Evolutionary conservation across 768 basidiomycete genomes (phyloP), one percentile per base, ranked within the genome.

Genomic region (Podaxis mareebaensis): DNA sequence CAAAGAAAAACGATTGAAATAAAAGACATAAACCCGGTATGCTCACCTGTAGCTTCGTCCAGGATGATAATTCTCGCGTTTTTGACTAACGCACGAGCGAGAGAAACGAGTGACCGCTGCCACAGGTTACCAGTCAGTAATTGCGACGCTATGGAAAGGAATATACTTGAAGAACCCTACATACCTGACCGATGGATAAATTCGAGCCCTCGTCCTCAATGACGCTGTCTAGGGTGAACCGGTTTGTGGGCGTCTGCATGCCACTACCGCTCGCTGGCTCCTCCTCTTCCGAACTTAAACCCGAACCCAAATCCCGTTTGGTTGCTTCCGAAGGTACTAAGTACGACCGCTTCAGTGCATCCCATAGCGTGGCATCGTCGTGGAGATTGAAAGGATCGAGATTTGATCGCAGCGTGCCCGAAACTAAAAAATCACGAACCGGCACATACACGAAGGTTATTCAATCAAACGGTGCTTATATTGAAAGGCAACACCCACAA

Each of bases 141-240:
- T 17, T 6, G 8, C n/a, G 39, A 38, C 33, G 33, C 6, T 26
- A 22, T 26, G 20, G 13, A n/a, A 22, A 36, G 33, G 33, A 28
- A 36, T 30, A 13, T 20, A 38, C 28, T 33, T 20, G 58, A 26
- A 12, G 20, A 36, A 24, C 15, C 30, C n/a, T 38, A 38, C 58
- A 53, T 64, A 82, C 80, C 78, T 85, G 84, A 30, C 92, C 91
- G 40, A 94, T 88, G 6, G 90, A 92, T 65, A 96, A 69, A 71
- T 96, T 96, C 30, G 78, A 79, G 24, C 96, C 96, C 71, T 96
- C 95, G 62, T 91, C 91, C 65, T 96, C 94, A 55, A 97, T 85
- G 2, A 84, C 76, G 38, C 85, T 90, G 72, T 98, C 96, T 7
- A 99, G 81, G 13, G 85, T 88, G 77, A 96, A 95, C 48, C 88